These are phyloP conservation scores for Pseudopediastrum boryanum DNA, from an alignment of 139 green algal genomes.

Conservation along the genomic window DNA sequence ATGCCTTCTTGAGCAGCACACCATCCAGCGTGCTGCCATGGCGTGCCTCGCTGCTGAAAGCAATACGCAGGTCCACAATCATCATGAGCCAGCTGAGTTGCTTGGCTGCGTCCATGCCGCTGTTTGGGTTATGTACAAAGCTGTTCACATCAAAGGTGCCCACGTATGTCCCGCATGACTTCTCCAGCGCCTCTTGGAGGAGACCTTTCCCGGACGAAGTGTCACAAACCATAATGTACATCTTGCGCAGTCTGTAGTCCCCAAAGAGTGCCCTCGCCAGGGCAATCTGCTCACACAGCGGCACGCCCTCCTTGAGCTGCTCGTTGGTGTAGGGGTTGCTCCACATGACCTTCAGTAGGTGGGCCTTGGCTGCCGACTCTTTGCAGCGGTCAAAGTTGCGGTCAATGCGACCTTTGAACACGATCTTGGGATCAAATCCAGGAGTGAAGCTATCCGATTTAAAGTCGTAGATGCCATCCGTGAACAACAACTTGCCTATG, in stretches of 20 bases:
- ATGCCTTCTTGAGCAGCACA: neutral
- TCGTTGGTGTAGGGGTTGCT: conserved; percentile 8
- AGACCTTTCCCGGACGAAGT: conserved; percentile 1
- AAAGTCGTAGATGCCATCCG: conserved; percentile 18
- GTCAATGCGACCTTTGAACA: conserved; percentile 11
- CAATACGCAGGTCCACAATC: conserved; percentile 19
- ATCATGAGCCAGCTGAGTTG: conserved; percentile 20
- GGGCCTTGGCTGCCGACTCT: neutral
- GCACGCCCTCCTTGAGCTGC: conserved; percentile 20
- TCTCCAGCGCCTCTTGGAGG: neutral
- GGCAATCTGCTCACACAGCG: conserved; percentile 11
- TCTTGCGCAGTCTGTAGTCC: conserved; percentile 1
- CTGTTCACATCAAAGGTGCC: conserved; percentile 6
- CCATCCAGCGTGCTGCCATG: neutral
- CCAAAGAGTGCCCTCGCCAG: conserved; percentile 13
- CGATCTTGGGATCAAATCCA: conserved; percentile 1
- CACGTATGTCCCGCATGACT: conserved; percentile 5
- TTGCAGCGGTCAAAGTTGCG: conserved; percentile 12
- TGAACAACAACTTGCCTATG: conserved; percentile 7
- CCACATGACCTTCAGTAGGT: conserved; percentile 1
- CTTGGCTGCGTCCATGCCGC: neutral
- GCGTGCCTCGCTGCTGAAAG: neutral
- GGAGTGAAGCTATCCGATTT: conserved; percentile 15
- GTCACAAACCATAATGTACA: conserved; percentile 7
- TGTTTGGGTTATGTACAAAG: conserved; percentile 24